phyloP scores from a whole-genome alignment of 768 basidiomycete genomes.

The Udeniomyces megalosporus region DNA sequence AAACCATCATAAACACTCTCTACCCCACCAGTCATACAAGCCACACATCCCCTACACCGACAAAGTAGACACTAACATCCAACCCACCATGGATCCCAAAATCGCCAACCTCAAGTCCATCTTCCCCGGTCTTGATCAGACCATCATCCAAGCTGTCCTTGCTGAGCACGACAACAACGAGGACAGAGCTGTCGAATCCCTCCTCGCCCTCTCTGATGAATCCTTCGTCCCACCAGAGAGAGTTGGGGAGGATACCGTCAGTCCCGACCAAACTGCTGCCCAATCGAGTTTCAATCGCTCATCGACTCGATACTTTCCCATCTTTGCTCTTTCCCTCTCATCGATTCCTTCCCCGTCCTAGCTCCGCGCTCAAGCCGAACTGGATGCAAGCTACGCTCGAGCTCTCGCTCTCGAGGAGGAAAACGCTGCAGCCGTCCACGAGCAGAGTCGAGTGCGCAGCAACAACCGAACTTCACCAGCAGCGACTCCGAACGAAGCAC shows the following conservation, averaged over 20 bases:
- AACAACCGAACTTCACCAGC: slow-evolving; percentile 16
- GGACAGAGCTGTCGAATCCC: slow-evolving; percentile 55
- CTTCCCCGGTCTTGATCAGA: slow-evolving; percentile 66
- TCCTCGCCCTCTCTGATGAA: slow-evolving; percentile 77
- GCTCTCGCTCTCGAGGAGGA: slow-evolving; percentile 48
- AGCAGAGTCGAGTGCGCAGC: neutral
- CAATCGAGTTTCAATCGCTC: neutral
- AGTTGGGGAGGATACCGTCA: slow-evolving; percentile 21
- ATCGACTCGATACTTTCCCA: neutral
- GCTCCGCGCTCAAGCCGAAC: slow-evolving; percentile 40
- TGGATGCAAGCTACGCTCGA: slow-evolving; percentile 66
- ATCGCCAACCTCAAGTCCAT: slow-evolving; percentile 44
- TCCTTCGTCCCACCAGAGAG: slow-evolving; percentile 39
- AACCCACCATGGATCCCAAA: slow-evolving; percentile 33
- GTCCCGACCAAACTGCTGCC: neutral
- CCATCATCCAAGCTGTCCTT: slow-evolving; percentile 54
- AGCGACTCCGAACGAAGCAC: slow-evolving; percentile 11
- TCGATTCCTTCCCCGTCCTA: neutral
- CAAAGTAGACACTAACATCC: no score
- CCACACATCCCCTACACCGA: no score
- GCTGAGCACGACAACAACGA: slow-evolving; percentile 55
- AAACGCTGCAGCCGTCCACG: slow-evolving; percentile 23
- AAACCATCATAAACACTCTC: no score
- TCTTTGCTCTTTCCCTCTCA: neutral
- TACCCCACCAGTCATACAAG: no score